These are phyloP conservation scores for Thalia dealbata DNA, from an alignment of 176 grass and related monocot species.

Conservation along the genomic window DNA sequence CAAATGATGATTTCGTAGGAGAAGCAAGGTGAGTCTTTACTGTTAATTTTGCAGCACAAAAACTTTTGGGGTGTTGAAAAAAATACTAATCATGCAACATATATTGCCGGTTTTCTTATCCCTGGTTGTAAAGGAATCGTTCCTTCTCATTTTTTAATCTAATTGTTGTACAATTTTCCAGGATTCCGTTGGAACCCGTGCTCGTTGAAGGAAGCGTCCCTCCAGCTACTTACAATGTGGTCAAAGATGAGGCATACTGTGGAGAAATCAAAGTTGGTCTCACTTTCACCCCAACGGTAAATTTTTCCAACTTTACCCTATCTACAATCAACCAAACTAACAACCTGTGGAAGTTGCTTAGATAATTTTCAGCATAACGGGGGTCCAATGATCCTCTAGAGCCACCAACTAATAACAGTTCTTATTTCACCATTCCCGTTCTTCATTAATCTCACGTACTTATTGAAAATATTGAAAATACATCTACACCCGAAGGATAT, in stretches of 20 bases:
- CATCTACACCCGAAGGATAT: not conserved
- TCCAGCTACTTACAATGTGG: slow-evolving; percentile 42
- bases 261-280: slow-evolving; percentile 84
- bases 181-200: slow-evolving; percentile 47
- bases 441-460: no score
- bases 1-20: slow-evolving; percentile 62
- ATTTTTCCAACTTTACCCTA: not conserved
- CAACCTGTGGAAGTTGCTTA: no score
- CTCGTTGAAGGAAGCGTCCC: slow-evolving; percentile 49
- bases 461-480: no score
- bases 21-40: slow-evolving; percentile 44
- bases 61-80: not conserved
- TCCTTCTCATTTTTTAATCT: not conserved
- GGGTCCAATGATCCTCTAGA: no score
- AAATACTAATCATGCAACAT: no score
- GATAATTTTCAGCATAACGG: no score
- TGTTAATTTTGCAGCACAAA: not conserved
- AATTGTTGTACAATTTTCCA: slow-evolving; percentile 21
- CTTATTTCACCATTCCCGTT: no score
- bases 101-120: no score
- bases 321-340: not conserved
- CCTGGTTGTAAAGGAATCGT: no score
- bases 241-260: slow-evolving; percentile 57
- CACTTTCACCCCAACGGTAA: slow-evolving; percentile 51
- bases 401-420: no score